Evolutionary conservation across 495 filamentous ascomycete genomes (phyloP).

Genomic region (Penicillium silybi): DNA sequence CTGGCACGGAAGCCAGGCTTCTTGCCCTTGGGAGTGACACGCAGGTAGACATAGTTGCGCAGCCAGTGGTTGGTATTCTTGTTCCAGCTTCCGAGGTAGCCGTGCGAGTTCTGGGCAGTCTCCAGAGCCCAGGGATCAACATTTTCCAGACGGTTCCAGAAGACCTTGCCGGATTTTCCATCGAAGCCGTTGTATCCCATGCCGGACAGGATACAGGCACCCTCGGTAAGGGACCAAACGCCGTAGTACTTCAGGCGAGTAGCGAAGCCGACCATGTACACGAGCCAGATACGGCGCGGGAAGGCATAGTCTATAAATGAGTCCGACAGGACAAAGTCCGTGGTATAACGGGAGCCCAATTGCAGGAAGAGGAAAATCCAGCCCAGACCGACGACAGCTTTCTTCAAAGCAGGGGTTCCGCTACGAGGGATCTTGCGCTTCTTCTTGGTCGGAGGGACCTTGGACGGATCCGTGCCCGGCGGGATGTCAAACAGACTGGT

Average conservation of each 20-base stretch:
- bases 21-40: slow-evolving; percentile 91
- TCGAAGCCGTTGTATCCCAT: slow-evolving; percentile 94
- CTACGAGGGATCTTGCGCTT: slow-evolving; percentile 94
- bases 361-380: slow-evolving; percentile 83
- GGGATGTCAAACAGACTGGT: slow-evolving; percentile 91
- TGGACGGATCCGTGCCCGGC: slow-evolving; percentile 68
- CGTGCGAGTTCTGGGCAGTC: slow-evolving; percentile 83
- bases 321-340: slow-evolving; percentile 55
- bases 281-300: slow-evolving; percentile 63
- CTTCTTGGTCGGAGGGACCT: slow-evolving; percentile 78
- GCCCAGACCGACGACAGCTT: slow-evolving; percentile 62
- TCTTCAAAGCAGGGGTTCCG: slow-evolving; percentile 77
- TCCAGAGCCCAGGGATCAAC: slow-evolving; percentile 81
- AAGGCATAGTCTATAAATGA: slow-evolving; percentile 64
- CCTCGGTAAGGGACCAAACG: slow-evolving; percentile 89
- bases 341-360: slow-evolving; percentile 62
- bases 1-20: slow-evolving; percentile 96
- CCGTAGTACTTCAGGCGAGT: slow-evolving; percentile 91
- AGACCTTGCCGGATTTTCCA: slow-evolving; percentile 70
- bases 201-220: slow-evolving; percentile 89
- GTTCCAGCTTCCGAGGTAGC: slow-evolving; percentile 90
- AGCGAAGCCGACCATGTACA: slow-evolving; percentile 79
- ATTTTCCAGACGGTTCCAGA: slow-evolving; percentile 87
- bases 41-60: slow-evolving; percentile 90
- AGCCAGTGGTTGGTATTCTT: slow-evolving; percentile 98